Evolutionary conservation across 1,139 yeast species (phyloP).

Genomic region (Candida anutae): DNA sequence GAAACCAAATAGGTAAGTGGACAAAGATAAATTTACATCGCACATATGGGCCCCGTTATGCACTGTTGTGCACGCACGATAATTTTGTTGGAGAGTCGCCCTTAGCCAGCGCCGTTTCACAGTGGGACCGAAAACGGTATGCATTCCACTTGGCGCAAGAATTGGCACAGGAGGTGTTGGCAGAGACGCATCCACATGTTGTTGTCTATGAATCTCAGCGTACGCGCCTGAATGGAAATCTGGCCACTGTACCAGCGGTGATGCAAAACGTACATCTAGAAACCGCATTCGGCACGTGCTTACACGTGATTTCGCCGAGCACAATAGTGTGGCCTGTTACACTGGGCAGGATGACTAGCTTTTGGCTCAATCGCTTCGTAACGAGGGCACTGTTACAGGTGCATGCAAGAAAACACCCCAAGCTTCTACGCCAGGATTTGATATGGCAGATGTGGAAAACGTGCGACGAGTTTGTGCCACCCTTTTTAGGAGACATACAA

Average conservation of each 20-base stretch:
- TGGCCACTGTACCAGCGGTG: constrained; percentile 33
- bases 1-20: too few species aligned
- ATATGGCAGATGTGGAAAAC: constrained; percentile 1
- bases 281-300: constrained; percentile 20
- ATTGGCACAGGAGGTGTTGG: constrained; percentile 3
- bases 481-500: too few species aligned
- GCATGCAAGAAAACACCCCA: constrained; percentile 6
- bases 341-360: constrained; percentile 28
- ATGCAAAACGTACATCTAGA: constrained; percentile 30
- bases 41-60: constrained; percentile 10
- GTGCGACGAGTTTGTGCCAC: background rate
- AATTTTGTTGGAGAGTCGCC: too few species aligned
- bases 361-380: constrained; percentile 31
- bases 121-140: constrained; percentile 19
- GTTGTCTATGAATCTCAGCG: constrained; percentile 33
- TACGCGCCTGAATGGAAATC: constrained; percentile 25
- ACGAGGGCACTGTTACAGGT: constrained; percentile 9
- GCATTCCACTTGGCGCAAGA: constrained; percentile 18
- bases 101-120: too few species aligned
- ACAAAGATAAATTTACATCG: constrained; percentile 21
- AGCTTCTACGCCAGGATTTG: constrained; percentile 13
- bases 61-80: constrained; percentile 7
- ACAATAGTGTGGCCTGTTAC: constrained; percentile 24
- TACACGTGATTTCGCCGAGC: constrained; percentile 8
- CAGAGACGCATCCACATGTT: constrained; percentile 10